phyloP scores from a whole-genome alignment of 1,284 basidiomycete genomes.

The Puccinia horiana region DNA sequence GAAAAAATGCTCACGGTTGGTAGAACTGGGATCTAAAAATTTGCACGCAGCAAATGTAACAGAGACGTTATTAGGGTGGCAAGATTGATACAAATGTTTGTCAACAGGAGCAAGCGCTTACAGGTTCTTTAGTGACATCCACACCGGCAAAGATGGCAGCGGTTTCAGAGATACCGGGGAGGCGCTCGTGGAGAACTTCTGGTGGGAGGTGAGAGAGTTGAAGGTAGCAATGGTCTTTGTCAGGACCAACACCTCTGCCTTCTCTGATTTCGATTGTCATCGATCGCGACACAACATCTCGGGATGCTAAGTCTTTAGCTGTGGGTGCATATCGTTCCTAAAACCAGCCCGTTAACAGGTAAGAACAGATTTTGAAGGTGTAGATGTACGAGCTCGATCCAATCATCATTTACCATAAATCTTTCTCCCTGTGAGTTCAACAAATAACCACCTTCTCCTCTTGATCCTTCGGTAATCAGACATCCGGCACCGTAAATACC shows the following conservation, averaged over 20 bases:
- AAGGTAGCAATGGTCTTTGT: slow-evolving; percentile 96
- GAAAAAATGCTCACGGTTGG: slow-evolving; percentile 87
- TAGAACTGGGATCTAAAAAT: slow-evolving; percentile 75
- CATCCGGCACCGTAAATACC: slow-evolving; percentile 99
- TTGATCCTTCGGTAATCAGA: slow-evolving; percentile 97
- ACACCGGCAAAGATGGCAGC: slow-evolving; percentile 99
- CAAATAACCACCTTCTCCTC: slow-evolving; percentile 98
- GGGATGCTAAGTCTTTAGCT: slow-evolving; percentile 98
- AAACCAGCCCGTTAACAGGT: neutral
- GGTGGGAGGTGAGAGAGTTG: slow-evolving; percentile 97
- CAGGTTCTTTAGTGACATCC: slow-evolving; percentile 97
- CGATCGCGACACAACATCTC: slow-evolving; percentile 97
- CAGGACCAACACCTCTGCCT: slow-evolving; percentile 96
- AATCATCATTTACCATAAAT: slow-evolving; percentile 71
- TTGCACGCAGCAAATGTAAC: neutral
- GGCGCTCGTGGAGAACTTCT: slow-evolving; percentile 91
- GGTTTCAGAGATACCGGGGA: slow-evolving; percentile 99
- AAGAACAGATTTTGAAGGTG: neutral
- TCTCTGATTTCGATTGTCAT: slow-evolving; percentile 99
- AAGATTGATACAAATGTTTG: neutral
- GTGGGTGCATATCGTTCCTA: slow-evolving; percentile 90
- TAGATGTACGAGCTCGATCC: neutral
- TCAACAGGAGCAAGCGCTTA: neutral
- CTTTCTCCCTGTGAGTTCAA: slow-evolving; percentile 98
- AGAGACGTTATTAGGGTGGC: neutral